These are phyloP conservation scores for Chamaecrista fasciculata DNA, from an alignment of 306 rosid species.

Conservation along the genomic window DNA sequence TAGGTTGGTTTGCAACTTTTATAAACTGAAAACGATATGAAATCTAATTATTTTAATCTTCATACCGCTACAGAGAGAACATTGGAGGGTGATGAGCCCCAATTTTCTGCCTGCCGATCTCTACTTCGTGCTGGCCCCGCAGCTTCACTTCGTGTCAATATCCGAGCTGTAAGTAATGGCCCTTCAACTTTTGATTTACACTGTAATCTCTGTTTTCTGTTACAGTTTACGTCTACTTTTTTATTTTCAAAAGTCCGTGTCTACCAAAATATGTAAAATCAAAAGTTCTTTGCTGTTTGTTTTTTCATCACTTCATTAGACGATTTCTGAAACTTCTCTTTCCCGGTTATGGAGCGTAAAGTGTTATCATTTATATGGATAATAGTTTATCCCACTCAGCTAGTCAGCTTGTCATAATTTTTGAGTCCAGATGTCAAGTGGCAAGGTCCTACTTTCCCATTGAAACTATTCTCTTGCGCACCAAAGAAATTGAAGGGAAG, in stretches of 20 bases:
- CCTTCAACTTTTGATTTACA: conserved; percentile 10
- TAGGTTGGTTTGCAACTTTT: not conserved
- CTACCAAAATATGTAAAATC: not conserved
- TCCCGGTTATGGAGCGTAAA: too few relatives aligned
- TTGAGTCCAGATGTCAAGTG: not conserved
- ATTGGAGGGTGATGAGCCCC: conserved; percentile 65
- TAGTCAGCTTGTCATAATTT: not conserved
- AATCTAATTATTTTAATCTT: conserved; percentile 23
- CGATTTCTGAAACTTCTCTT: conserved; percentile 24
- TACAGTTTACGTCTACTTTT: conserved; percentile 13
- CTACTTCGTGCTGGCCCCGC: conserved; percentile 89
- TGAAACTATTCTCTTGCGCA: not conserved
- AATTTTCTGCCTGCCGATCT: conserved; percentile 66
- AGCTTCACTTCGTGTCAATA: conserved; percentile 77
- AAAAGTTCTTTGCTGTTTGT: not conserved
- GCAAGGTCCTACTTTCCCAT: not conserved
- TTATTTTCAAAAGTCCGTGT: not conserved
- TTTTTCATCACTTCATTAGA: not conserved
- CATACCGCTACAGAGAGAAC: conserved; percentile 46
- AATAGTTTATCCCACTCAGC: conserved; percentile 17
- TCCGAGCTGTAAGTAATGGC: conserved; percentile 68
- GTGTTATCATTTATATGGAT: not conserved
- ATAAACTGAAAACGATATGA: conserved; percentile 19
- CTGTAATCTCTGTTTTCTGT: conserved; percentile 7
- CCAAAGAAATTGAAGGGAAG: not conserved